Conservation (phyloP, 805 yeast species). For the Kodamaea leandrae region DNA sequence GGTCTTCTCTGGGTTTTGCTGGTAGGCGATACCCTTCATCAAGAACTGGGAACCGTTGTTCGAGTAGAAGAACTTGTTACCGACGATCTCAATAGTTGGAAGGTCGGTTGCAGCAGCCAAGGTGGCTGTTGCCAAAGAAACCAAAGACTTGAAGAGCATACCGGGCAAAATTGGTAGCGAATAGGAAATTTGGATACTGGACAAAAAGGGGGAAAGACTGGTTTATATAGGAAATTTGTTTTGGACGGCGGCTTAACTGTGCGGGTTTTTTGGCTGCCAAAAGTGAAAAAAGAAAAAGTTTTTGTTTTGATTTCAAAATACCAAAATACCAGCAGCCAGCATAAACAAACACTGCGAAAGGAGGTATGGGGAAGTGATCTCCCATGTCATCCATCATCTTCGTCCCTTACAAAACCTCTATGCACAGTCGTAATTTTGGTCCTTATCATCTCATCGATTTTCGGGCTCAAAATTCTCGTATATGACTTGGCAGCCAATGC, state of each 20-base stretch:
- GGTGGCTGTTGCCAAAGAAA: conserved; percentile 15
- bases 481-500: too few relatives aligned
- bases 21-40: conserved; percentile 79
- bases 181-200: conserved; percentile 5
- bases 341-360: background rate
- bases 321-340: background rate
- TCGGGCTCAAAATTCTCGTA: too few relatives aligned
- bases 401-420: too few relatives aligned
- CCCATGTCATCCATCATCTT: too few relatives aligned
- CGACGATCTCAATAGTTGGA: conserved; percentile 69
- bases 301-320: conserved; percentile 1
- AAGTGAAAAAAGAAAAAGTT: background rate
- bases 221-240: conserved; percentile 3
- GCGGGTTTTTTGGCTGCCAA: conserved; percentile 3
- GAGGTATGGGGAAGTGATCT: too few relatives aligned
- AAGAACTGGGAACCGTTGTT: conserved; percentile 78
- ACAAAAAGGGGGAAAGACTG: background rate
- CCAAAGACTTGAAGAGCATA: conserved; percentile 9
- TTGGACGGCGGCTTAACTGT: background rate
- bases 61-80: conserved; percentile 74
- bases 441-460: too few relatives aligned
- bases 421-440: too few relatives aligned
- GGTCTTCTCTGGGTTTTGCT: conserved; percentile 57
- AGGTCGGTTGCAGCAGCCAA: conserved; percentile 13
- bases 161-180: too few relatives aligned